These are phyloP conservation scores for Xanthoconium stramineum DNA, from an alignment of 768 basidiomycete species.

Conservation along the genomic window DNA sequence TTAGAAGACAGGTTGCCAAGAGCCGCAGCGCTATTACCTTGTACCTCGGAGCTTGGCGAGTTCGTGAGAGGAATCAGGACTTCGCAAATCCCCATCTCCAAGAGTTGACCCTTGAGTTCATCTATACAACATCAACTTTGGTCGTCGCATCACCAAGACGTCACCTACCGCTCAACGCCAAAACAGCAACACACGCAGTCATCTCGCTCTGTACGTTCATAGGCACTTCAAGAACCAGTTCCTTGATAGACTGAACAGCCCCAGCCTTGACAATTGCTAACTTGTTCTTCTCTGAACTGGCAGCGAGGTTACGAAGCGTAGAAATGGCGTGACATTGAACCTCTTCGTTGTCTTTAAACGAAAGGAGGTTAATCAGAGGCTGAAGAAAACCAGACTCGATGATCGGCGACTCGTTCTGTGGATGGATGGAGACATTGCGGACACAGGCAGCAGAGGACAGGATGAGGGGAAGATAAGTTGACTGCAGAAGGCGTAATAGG, in stretches of 20 bases:
- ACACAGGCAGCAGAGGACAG: constrained; percentile 98
- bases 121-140: constrained; percentile 47
- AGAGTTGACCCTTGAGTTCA: constrained; percentile 91
- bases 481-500: constrained; percentile 90
- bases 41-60: constrained; percentile 95
- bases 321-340: constrained; percentile 99
- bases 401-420: constrained; percentile 97
- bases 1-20: constrained; percentile 97
- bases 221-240: constrained; percentile 91
- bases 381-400: constrained; percentile 98
- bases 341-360: constrained; percentile 99
- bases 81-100: constrained; percentile 98
- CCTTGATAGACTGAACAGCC: constrained; percentile 94
- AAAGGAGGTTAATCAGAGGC: constrained; percentile 91
- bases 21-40: constrained; percentile 97
- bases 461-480: constrained; percentile 95
- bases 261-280: constrained; percentile 97
- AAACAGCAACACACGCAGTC: constrained; percentile 97
- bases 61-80: constrained; percentile 96
- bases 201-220: constrained; percentile 98
- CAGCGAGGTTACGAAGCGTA: constrained; percentile 93
- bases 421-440: constrained; percentile 98
- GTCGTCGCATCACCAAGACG: not conserved
- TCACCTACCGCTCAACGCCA: constrained; percentile 85
- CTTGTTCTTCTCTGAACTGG: constrained; percentile 98